These are phyloP conservation scores for Geotrichum histeridarum DNA, from an alignment of 1,139 yeast species.

Conservation along the genomic window DNA sequence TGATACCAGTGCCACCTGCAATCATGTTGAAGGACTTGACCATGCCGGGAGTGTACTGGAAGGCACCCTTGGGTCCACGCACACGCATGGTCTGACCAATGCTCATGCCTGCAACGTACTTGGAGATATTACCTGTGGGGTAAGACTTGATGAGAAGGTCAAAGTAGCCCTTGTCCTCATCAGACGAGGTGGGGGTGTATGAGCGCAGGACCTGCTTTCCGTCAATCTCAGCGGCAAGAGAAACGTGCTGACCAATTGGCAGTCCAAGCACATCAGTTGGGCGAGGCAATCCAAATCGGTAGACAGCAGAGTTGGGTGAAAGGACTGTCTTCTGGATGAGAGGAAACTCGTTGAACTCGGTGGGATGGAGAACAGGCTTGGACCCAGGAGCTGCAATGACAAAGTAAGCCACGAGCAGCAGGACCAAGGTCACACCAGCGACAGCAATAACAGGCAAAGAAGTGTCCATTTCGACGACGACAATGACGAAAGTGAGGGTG, in stretches of 20 bases:
- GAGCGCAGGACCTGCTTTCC: slow-evolving; percentile 81
- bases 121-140: slow-evolving; percentile 80
- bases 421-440: slow-evolving; percentile 3
- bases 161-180: slow-evolving; percentile 71
- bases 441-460: slow-evolving; percentile 6
- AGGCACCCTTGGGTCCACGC: slow-evolving; percentile 89
- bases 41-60: slow-evolving; percentile 76
- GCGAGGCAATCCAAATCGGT: slow-evolving; percentile 75
- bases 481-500: not conserved
- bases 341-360: slow-evolving; percentile 69
- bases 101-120: slow-evolving; percentile 58
- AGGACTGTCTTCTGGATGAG: slow-evolving; percentile 69
- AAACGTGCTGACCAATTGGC: slow-evolving; percentile 87
- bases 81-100: slow-evolving; percentile 64
- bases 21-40: slow-evolving; percentile 70
- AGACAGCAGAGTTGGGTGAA: slow-evolving; percentile 73
- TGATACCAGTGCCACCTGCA: slow-evolving; percentile 92
- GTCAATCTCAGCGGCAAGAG: slow-evolving; percentile 52
- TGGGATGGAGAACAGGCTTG: slow-evolving; percentile 55
- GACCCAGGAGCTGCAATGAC: slow-evolving; percentile 6
- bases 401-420: slow-evolving; percentile 7
- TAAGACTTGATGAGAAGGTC: slow-evolving; percentile 84
- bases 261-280: slow-evolving; percentile 70
- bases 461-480: not conserved
- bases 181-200: slow-evolving; percentile 86